A percentile compares a stretch with the other conserved stretches of the same genome.
phyloP scores from a whole-genome alignment of 164 flowering plant genomes.

The Piper longum region DNA sequence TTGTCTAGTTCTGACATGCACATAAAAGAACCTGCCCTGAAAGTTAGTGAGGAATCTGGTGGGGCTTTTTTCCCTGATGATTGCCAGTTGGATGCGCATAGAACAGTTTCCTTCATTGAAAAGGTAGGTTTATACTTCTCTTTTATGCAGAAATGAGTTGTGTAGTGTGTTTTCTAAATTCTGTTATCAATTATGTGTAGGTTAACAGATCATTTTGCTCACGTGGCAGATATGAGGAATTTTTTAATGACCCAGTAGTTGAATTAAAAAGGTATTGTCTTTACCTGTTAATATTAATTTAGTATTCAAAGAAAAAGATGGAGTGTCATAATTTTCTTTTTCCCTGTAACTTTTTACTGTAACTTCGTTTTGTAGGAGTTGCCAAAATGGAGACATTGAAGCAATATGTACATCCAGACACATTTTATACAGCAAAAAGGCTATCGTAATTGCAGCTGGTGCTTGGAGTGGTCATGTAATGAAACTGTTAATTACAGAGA shows the following conservation, averaged over 20 bases:
- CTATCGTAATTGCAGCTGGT: slow-evolving; percentile 79
- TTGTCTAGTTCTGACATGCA: slow-evolving; percentile 36
- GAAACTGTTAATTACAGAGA: slow-evolving; percentile 32
- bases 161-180: not conserved
- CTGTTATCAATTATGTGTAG: slow-evolving; percentile 21
- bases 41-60: slow-evolving; percentile 31
- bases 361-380: not conserved
- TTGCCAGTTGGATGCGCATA: slow-evolving; percentile 56
- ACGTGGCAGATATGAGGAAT: slow-evolving; percentile 77
- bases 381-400: slow-evolving; percentile 39
- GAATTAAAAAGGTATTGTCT: slow-evolving; percentile 43
- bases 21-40: slow-evolving; percentile 45
- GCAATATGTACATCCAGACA: slow-evolving; percentile 63
- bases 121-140: slow-evolving; percentile 27
- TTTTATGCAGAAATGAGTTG: not conserved
- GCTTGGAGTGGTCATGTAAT: slow-evolving; percentile 88
- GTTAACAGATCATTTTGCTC: slow-evolving; percentile 48
- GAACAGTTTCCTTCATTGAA: slow-evolving; percentile 46
- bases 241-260: slow-evolving; percentile 64
- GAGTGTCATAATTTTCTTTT: too few species aligned
- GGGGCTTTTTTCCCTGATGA: slow-evolving; percentile 65
- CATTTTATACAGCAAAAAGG: slow-evolving; percentile 49
- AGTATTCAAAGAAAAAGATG: too few species aligned
- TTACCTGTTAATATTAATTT: too few species aligned
- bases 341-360: not conserved